These are phyloP conservation scores for Neofusicoccum sp. DNA, from an alignment of 2,329 filamentous ascomycete species.

Conservation along the genomic window DNA sequence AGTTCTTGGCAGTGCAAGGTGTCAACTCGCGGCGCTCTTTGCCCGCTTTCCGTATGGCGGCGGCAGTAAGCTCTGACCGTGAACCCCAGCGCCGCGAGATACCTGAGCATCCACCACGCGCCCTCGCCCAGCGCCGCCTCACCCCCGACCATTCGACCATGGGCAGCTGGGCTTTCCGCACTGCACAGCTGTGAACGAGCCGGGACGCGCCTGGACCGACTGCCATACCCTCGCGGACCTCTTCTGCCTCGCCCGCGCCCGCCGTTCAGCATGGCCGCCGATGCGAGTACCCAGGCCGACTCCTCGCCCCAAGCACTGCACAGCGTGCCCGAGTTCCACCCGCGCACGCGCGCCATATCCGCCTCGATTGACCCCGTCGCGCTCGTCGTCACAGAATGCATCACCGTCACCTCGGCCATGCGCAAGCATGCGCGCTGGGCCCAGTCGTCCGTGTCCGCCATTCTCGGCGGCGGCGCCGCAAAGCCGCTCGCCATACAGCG, in stretches of 20 bases:
- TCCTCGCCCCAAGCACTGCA: conserved; percentile 10
- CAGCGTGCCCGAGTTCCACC: conserved; percentile 6
- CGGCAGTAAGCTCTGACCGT: conserved; percentile 4
- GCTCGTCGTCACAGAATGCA: conserved; percentile 96
- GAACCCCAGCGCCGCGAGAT: background rate
- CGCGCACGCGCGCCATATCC: conserved; percentile 47
- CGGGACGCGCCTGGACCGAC: background rate
- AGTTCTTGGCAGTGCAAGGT: conserved; percentile 3
- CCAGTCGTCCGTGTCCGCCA: conserved; percentile 93
- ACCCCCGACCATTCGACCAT: conserved; percentile 11
- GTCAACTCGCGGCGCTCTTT: conserved; percentile 3
- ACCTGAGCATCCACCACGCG: conserved; percentile 11
- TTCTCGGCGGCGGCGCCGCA: conserved; percentile 71
- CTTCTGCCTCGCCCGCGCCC: background rate
- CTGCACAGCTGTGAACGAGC: conserved; percentile 13
- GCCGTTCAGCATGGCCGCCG: conserved; percentile 12
- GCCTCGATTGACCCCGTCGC: conserved; percentile 89
- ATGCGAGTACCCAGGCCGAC: conserved; percentile 13
- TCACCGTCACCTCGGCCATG: conserved; percentile 96
- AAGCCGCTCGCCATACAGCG: conserved; percentile 39
- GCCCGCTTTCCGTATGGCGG: conserved; percentile 4
- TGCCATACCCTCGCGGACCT: background rate
- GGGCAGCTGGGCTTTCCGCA: conserved; percentile 1
- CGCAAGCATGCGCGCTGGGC: conserved; percentile 96
- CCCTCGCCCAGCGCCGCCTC: conserved; percentile 1